Percentiles rank a stretch among this genome's conserved stretches.
Conservation (phyloP, 1,139 yeast species). For the Debaryomycetaceae sp. region DNA sequence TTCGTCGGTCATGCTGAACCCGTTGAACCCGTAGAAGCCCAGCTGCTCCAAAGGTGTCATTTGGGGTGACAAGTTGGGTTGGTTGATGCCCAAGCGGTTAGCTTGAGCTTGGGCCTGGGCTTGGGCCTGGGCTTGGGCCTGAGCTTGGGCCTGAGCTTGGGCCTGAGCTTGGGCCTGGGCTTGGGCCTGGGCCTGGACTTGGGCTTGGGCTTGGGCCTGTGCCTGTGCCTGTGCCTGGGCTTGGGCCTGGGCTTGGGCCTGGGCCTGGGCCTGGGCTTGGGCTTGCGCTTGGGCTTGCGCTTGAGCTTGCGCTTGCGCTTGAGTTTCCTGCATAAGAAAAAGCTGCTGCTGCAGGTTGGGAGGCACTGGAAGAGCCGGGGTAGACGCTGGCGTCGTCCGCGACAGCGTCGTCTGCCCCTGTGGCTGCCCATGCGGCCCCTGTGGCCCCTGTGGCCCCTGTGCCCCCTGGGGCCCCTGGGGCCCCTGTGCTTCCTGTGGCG, state of each 20-base stretch:
- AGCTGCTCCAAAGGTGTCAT: neutral
- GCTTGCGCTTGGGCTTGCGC: constrained; percentile 7
- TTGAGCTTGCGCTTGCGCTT: neutral
- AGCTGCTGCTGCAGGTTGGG: constrained; percentile 3
- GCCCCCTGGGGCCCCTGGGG: constrained; percentile 3
- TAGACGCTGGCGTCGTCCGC: no score
- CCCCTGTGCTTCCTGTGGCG: constrained; percentile 7
- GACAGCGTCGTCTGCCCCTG: no score
- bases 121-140: constrained; percentile 7
- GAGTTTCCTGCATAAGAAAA: constrained; percentile 4
- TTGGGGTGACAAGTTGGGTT: neutral
- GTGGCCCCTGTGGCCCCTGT: constrained; percentile 2
- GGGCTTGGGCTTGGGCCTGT: constrained; percentile 6
- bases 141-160: constrained; percentile 14
- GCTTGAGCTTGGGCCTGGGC: constrained; percentile 6
- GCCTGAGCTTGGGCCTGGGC: constrained; percentile 9
- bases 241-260: constrained; percentile 9
- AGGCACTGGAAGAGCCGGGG: no score
- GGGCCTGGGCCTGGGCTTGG: constrained; percentile 6
- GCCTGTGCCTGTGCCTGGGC: constrained; percentile 9
- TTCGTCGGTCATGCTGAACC: constrained; percentile 13
- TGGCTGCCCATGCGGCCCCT: no score
- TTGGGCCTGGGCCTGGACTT: constrained; percentile 10
- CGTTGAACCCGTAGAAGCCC: neutral
- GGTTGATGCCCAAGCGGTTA: neutral